phyloP scores from a whole-genome alignment of 345 rosid species.

The Aquilaria sinensis region DNA sequence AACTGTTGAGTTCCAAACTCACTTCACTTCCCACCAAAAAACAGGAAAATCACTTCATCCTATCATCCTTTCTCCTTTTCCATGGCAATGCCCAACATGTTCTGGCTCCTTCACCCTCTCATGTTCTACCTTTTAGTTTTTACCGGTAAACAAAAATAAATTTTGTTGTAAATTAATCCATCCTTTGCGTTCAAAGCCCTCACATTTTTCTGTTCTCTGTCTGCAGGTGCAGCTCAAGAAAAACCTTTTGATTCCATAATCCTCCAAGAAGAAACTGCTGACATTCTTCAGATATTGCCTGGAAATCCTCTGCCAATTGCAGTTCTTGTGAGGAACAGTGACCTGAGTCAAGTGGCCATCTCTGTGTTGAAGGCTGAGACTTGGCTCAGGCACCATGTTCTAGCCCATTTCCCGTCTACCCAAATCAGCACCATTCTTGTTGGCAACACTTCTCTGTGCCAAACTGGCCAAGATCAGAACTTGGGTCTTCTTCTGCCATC shows the following conservation, averaged over 20 bases:
- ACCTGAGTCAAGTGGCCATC: conserved; percentile 45
- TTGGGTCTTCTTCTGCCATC: conserved; percentile 36
- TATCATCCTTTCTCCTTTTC: background rate
- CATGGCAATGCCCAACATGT: conserved; percentile 21
- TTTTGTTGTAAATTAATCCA: background rate
- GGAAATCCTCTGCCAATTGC: conserved; percentile 32
- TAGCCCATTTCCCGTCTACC: conserved; percentile 56
- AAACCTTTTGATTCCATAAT: conserved; percentile 26
- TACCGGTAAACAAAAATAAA: conserved; percentile 32
- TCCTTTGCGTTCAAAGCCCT: background rate
- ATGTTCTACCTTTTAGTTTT: conserved; percentile 36
- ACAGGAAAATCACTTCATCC: too few relatives aligned
- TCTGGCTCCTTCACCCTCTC: conserved; percentile 20
- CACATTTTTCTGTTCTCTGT: background rate
- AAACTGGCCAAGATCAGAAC: conserved; percentile 27
- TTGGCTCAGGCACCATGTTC: conserved; percentile 62
- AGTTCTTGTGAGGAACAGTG: conserved; percentile 34
- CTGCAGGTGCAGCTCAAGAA: conserved; percentile 58
- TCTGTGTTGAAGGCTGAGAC: conserved; percentile 58
- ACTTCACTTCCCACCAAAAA: background rate
- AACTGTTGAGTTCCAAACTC: background rate
- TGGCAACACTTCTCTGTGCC: conserved; percentile 32
- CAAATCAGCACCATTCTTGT: conserved; percentile 63
- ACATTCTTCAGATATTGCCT: conserved; percentile 22
- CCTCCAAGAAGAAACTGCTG: conserved; percentile 23